These are phyloP conservation scores for Botrytis hyacinthi DNA, from an alignment of 2,329 filamentous ascomycete genomes.

Conservation along the genomic window DNA sequence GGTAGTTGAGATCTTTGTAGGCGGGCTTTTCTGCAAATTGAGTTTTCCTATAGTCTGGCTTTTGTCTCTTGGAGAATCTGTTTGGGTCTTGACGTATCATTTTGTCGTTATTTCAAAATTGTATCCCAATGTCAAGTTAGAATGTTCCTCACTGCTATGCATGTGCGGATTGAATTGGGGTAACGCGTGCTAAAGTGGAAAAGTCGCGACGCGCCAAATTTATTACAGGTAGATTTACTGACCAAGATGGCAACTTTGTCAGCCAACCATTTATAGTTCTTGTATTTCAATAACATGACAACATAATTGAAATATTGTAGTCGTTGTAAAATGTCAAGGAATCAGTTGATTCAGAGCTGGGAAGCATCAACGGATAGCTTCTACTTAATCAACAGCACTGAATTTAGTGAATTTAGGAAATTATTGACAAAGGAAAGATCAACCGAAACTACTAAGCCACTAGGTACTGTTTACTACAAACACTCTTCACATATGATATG, in stretches of 20 bases:
- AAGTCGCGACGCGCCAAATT: constrained; percentile 22
- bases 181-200: constrained; percentile 18
- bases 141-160: background rate
- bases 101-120: constrained; percentile 11
- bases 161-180: constrained; percentile 1
- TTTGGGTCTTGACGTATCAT: constrained; percentile 40
- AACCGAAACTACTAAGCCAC: background rate
- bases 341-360: background rate
- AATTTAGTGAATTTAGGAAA: background rate
- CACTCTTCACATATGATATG: background rate
- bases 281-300: background rate
- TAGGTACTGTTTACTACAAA: background rate
- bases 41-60: constrained; percentile 75
- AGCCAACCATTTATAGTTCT: background rate
- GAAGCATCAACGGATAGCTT: rapidly evolving
- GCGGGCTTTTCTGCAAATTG: constrained; percentile 64
- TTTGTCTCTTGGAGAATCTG: constrained; percentile 65
- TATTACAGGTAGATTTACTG: background rate
- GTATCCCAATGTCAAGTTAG: background rate
- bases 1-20: constrained; percentile 77
- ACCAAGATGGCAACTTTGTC: background rate
- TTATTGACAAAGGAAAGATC: background rate
- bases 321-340: background rate
- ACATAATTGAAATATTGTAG: background rate
- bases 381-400: background rate